A percentile compares a stretch with the other conserved stretches of the same genome.
phyloP scores from a whole-genome alignment of 805 yeast genomes.

The Suhomyces sp. region DNA sequence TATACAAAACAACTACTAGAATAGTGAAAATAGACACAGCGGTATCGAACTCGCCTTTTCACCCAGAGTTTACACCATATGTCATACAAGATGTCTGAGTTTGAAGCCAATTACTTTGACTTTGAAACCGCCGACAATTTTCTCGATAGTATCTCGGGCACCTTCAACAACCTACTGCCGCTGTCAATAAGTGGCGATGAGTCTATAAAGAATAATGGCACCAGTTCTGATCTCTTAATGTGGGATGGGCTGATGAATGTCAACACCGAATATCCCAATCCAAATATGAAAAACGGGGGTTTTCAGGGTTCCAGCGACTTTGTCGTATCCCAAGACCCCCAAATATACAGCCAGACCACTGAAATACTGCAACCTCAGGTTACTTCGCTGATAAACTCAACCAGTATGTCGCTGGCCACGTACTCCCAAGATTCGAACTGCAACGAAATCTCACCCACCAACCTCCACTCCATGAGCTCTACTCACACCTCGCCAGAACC shows the following conservation, averaged over 20 bases:
- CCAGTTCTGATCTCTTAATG: not conserved
- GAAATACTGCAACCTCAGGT: not conserved
- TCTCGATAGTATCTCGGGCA: conserved; percentile 26
- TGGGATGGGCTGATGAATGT: conserved; percentile 1
- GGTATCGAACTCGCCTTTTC: not conserved
- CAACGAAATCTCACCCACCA: conserved; percentile 20
- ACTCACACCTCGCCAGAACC: conserved; percentile 24
- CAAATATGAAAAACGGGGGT: conserved; percentile 1
- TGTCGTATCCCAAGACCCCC: not conserved
- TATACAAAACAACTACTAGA: not conserved
- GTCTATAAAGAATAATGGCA: conserved; percentile 1
- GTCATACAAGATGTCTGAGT: conserved; percentile 11
- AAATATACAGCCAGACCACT: not conserved
- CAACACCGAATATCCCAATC: conserved; percentile 7
- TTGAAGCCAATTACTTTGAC: conserved; percentile 13
- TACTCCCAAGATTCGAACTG: conserved; percentile 13
- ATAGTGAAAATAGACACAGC: not conserved
- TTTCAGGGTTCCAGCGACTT: not conserved
- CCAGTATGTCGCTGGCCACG: conserved; percentile 15
- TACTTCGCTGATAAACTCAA: not conserved
- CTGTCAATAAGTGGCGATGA: conserved; percentile 20
- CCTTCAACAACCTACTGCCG: conserved; percentile 19
- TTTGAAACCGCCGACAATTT: conserved; percentile 32
- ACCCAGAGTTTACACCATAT: not conserved
- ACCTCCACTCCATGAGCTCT: conserved; percentile 12